phyloP scores from a whole-genome alignment of 1,284 basidiomycete species.

The Peniophora sp. region DNA sequence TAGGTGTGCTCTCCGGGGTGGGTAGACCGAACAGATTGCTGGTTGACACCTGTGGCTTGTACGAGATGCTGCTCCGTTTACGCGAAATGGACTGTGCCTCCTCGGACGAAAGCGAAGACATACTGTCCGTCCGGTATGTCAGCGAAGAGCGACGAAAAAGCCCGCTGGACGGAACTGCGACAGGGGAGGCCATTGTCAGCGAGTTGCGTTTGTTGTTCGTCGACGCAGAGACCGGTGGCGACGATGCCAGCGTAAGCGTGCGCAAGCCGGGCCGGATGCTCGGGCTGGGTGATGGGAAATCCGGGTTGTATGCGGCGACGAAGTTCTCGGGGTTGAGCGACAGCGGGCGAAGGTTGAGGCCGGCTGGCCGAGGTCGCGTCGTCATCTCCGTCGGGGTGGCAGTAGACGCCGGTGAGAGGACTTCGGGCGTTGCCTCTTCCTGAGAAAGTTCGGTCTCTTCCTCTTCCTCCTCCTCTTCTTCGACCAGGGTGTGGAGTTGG shows the following conservation, averaged over 20 bases:
- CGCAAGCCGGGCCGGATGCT: constrained; percentile 33
- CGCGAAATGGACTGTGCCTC: constrained; percentile 12
- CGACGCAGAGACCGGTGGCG: constrained; percentile 16
- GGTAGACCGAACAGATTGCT: constrained; percentile 43
- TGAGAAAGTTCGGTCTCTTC: constrained; percentile 24
- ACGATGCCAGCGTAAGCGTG: constrained; percentile 39
- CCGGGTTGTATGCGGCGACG: constrained; percentile 26
- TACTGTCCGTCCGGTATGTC: constrained; percentile 17
- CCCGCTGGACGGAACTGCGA: constrained; percentile 11
- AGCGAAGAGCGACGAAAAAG: constrained; percentile 21
- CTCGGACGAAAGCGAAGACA: constrained; percentile 9
- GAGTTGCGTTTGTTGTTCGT: constrained; percentile 20
- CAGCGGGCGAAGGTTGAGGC: constrained; percentile 60
- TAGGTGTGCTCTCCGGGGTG: constrained; percentile 68
- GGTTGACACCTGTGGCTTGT: constrained; percentile 44
- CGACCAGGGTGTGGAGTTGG: constrained; percentile 65
- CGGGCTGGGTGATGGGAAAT: constrained; percentile 43
- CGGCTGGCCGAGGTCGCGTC: constrained; percentile 53
- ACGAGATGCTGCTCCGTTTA: constrained; percentile 62
- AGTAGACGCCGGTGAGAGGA: constrained; percentile 13
- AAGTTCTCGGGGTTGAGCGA: constrained; percentile 48
- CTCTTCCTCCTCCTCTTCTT: constrained; percentile 78
- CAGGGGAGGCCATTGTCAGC: constrained; percentile 17
- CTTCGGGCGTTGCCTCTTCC: constrained; percentile 10
- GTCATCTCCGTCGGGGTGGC: constrained; percentile 10